Conservation (phyloP, 2,329 filamentous ascomycete species). For the Fusarium sp. region DNA sequence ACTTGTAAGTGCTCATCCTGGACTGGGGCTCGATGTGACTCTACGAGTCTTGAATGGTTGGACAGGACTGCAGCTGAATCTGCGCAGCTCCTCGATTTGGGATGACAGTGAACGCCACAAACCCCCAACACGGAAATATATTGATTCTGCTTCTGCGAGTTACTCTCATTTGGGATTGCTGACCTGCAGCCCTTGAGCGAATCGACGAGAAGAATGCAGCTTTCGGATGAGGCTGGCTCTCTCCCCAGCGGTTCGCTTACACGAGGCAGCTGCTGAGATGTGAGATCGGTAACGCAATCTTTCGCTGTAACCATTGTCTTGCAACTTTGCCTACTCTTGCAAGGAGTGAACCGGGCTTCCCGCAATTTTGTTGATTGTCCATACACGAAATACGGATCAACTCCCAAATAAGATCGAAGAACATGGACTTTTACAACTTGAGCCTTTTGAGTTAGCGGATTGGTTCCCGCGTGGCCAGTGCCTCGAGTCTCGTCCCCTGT, state of each 20-base stretch:
- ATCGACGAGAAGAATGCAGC: constrained; percentile 16
- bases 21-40: constrained; percentile 15
- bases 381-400: background rate
- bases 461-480: constrained; percentile 39
- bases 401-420: constrained; percentile 16
- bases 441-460: constrained; percentile 26
- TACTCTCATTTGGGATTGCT: constrained; percentile 35
- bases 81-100: constrained; percentile 16
- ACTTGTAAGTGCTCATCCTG: background rate
- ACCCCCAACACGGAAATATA: constrained; percentile 14
- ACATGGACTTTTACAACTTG: constrained; percentile 14
- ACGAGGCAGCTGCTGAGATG: constrained; percentile 12
- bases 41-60: constrained; percentile 21
- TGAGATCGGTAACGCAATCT: constrained; percentile 20
- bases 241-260: constrained; percentile 12
- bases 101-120: constrained; percentile 10
- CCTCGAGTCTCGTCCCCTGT: constrained; percentile 16
- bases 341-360: background rate
- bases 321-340: background rate
- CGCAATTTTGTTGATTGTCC: background rate
- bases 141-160: constrained; percentile 2
- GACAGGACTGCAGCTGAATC: constrained; percentile 15
- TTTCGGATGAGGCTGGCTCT: constrained; percentile 24
- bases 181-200: constrained; percentile 13
- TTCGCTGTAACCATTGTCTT: background rate